Evolutionary conservation across 768 basidiomycete genomes (phyloP), one percentile per base, ranked within the genome.

Genomic region (Leccinum incarnatum): DNA sequence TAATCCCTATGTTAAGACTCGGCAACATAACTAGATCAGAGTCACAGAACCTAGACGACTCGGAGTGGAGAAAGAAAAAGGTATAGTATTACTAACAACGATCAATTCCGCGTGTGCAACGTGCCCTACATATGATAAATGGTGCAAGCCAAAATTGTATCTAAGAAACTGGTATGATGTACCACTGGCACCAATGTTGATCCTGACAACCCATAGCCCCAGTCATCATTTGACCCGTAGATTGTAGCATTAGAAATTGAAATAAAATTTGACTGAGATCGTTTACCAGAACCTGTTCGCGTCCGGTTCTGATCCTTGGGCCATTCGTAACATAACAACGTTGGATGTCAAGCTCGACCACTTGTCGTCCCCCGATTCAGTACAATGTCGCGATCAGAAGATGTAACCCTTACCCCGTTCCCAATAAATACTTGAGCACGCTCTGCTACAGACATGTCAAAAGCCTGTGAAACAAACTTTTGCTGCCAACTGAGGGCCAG

Each of bases 371-470:
- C 5, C 8, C n/a, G 30, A 45, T 48, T 70, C 23, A 64, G 59
- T 36, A 40, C 21, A 8, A 11, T 29, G 30, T 47, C 5, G 11
- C 10, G 11, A 8, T 30, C 4, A 0, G 2, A 37, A 54, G 21
- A n/a, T 5, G 34, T 7, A 19, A 6, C 12, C 62, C 81, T 62
- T 46, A 82, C 81, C 63, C 83, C 83, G 53, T 84, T 83, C 1
- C 82, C 83, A 36, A 84, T 69, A 56, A 84, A 79, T 19, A 78
- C 74, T 57, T 81, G 77, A 11, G 82, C 80, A 50, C 73, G 69
- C 55, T 76, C 69, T 21, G 77, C 81, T 34, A 84, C 71, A 51
- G 75, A 74, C 81, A 84, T 84, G 62, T 84, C 83, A 54, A 83
- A 55, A 46, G 75, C 76, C 62, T 81, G 78, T 8, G 72, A 70